Percentiles rank a stretch among this genome's conserved stretches.
Conservation (phyloP, 495 filamentous ascomycete genomes). For the Penicillium nucicola region DNA sequence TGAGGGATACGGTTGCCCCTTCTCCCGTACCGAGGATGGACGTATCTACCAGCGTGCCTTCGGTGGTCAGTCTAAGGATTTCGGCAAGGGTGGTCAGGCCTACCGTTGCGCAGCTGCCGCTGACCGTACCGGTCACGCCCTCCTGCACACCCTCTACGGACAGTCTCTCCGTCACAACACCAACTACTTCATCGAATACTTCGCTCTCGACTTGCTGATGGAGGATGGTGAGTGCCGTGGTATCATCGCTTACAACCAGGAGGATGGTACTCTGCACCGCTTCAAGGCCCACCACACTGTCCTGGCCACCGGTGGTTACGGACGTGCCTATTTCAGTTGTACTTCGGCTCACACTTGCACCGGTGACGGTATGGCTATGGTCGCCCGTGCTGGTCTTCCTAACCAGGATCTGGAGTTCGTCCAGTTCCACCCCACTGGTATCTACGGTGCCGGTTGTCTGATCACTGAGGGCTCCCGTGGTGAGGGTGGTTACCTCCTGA, state of each 20-base stretch:
- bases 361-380: constrained; percentile 98
- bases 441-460: constrained; percentile 97
- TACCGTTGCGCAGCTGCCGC: constrained; percentile 95
- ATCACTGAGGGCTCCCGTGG: constrained; percentile 98
- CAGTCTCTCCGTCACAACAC: constrained; percentile 96
- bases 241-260: constrained; percentile 95
- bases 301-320: constrained; percentile 93
- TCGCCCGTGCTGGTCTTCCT: constrained; percentile 92
- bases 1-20: constrained; percentile 96
- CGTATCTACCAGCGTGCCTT: constrained; percentile 98
- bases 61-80: constrained; percentile 94
- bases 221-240: constrained; percentile 93
- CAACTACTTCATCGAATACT: constrained; percentile 99
- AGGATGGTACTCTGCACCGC: constrained; percentile 94
- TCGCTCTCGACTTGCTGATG: constrained; percentile 94
- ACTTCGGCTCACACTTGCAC: constrained; percentile 98
- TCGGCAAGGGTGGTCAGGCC: constrained; percentile 92
- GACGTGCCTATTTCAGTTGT: constrained; percentile 95
- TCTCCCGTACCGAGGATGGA: constrained; percentile 95
- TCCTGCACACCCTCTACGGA: constrained; percentile 96
- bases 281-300: constrained; percentile 96
- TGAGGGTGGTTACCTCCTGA: constrained; percentile 96
- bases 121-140: constrained; percentile 92
- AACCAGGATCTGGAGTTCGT: constrained; percentile 99
- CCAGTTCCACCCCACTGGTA: constrained; percentile 98